Base-by-base conservation (phyloP, 106 monocot genomes). In the Alisma plantagoaquatica region DNA sequence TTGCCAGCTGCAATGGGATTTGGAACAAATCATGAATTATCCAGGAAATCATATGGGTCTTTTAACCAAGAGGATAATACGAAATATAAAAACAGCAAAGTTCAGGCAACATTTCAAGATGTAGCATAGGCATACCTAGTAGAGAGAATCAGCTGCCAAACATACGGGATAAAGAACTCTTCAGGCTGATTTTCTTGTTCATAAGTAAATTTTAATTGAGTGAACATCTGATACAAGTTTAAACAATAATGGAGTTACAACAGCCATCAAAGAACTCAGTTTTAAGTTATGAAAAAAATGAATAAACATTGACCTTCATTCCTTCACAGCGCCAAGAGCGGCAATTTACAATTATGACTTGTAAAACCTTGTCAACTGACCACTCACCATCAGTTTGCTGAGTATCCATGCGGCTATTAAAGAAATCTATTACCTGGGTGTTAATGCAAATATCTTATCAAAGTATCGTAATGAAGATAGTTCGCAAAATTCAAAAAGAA, bases 351-450 rank as follows among this genome's bases (percentile, higher is more conserved):
- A 81, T 78, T 49, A 96, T 96, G 52, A 85, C 70, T 38, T 89
- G 60, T 56, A 96, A 73, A 51, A 85, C 89, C 49, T 79, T 89
- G 62, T 84, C 81, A 43, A 96, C 96, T 23, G 96, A 96, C 96
- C 81, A 89, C 66, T 79, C 86, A 63, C 81, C 84, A 51, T 85
- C 73, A 41, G 52, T 43, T 61, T 49, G 65, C 23, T 88, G 84
- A 74, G 70, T 81, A 54, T 96, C 96, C 96, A 96, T 89, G 41
- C 96, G 80, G 38, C 84, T 89, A 63, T 89, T 96, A 54, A 96
- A 96, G 65, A 96, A 96, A 76, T 96, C 84, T 49, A 96, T 69
- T 4, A 96, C 96, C 96, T 96, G n/a, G n/a, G n/a, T n/a, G n/a
- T n/a, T n/a, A n/a, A n/a, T n/a, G n/a, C n/a, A n/a, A n/a, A n/a